Evolutionary conservation across 2,329 filamentous ascomycete species (phyloP), one percentile per base, ranked within the genome.

Genomic region (Verruconis gallopava): DNA sequence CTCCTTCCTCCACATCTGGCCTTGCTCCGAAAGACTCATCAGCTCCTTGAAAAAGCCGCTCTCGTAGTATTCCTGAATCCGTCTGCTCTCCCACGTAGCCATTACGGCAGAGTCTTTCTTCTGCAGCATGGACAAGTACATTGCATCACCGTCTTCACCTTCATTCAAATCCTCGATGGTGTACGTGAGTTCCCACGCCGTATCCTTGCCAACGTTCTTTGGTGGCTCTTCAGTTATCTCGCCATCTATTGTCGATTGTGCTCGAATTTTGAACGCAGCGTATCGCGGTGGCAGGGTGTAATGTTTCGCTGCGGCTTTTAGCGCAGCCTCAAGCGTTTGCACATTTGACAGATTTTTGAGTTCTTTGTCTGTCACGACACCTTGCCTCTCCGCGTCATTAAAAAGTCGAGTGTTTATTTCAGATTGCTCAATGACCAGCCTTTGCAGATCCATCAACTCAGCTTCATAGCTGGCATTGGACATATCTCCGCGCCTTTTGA

Each of bases 111-210:
- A 64, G 20, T 35, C 28, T 9, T 28, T 19, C 4, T 37, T 36
- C 18, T 44, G 20, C 19, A 18, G 4, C 12, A 20, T 43, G 6
- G 68, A 62, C 1, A 53, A 33, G 55, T 85, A 85, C 18, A 81
- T 57, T 1, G 43, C 58, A 46, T 57, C 59, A 1, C 72, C 73
- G 6, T 65, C 62, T 0, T 56, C 47, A 1, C 48, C 33, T 2
- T 58, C 48, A 0, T 59, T 40, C 2, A 86, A 64, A 48, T 88
- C 81, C 36, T 72, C 69, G 37, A 95, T 62, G 25, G 77, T 70
- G 59, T 93, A 95, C 51, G 91, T 76, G n/a, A 95, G 65, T 0
- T 63, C 58, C 88, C 88, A 95, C 5, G 6, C 9, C 17, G 63
- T 53, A 48, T 76, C 69, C 0, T 51, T 15, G 12, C 51, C 21